Base-by-base conservation (phyloP, 2,329 filamentous ascomycete species). In the Trichothecium sympodiale region DNA sequence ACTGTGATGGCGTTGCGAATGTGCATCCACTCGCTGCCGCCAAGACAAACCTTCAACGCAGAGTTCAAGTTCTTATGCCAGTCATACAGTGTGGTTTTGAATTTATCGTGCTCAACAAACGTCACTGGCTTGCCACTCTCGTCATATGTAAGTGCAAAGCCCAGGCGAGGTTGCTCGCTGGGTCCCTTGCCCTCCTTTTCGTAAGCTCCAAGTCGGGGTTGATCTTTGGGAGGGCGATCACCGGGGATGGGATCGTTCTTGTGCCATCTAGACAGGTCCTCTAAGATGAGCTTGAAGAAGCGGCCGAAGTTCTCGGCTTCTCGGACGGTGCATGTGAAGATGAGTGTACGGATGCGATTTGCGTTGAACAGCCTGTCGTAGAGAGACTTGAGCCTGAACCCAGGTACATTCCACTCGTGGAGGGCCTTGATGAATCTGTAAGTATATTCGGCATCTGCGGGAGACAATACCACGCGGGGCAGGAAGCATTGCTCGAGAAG, bases 1-100 rank as follows among this genome's bases (percentile, higher is more conserved):
- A 96, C 71, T 39, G 83, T 91, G 46, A 96, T 93, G 31, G 87
- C 86, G 54, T 98, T 98, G 37, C 89, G 80, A 53, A 96, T 94
- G 56, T 95, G 88, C 82, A 95, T 95, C 74, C 91, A 98, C 58
- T 96, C 89, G 23, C 75, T 78, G 18, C 81, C 80, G 14, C 77
- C 76, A 32, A 98, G 69, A 53, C 89, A 95, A 27, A 73, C 72
- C 53, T 87, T 88, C 37, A 98, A 65, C 3, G 89, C 85, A 34
- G 66, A 74, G 47, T 82, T 83, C 30, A 98, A 63, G 43, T 83
- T 77, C 48, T 81, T 78, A 57, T 98, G 93, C 87, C 89, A 96
- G 47, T 84, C 83, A 64, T 83, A 91, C 23, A 95, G 67, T 35
- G 93, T 63, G 46, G 84, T 80, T 34, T 86, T 80, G 64, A 93